Evolutionary conservation across 768 basidiomycete species (phyloP).

Genomic region (Naematelia aurantialba): DNA sequence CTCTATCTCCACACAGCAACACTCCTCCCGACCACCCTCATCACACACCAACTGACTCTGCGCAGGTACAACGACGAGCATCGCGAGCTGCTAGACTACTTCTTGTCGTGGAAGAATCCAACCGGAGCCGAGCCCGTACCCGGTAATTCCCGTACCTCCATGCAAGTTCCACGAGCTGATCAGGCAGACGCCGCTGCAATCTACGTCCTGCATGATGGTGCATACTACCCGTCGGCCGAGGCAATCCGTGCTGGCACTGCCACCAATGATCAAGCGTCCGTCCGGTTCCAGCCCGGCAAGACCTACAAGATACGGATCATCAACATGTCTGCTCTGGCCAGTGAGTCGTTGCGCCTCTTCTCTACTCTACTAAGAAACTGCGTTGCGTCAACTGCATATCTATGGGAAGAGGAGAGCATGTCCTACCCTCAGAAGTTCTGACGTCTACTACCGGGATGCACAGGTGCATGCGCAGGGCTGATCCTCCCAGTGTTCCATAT

Average conservation of each 20-base stretch:
- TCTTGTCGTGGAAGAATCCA: slow-evolving; percentile 67
- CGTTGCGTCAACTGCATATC: background rate
- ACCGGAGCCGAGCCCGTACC: slow-evolving; percentile 84
- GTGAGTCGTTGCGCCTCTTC: slow-evolving; percentile 25
- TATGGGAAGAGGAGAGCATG: too few relatives aligned
- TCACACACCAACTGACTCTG: background rate
- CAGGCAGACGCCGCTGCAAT: slow-evolving; percentile 70
- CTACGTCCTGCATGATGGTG: slow-evolving; percentile 72
- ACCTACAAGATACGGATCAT: slow-evolving; percentile 88
- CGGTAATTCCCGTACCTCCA: slow-evolving; percentile 51
- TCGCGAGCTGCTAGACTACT: slow-evolving; percentile 58
- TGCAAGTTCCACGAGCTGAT: background rate
- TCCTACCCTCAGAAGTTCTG: too few relatives aligned
- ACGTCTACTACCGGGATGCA: too few relatives aligned
- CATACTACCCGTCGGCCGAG: slow-evolving; percentile 62
- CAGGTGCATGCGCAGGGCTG: background rate
- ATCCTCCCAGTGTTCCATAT: slow-evolving; percentile 49
- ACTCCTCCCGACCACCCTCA: too few relatives aligned
- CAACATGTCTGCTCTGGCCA: slow-evolving; percentile 62
- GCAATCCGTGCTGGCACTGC: slow-evolving; percentile 55
- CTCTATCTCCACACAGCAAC: too few relatives aligned
- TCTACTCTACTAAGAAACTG: background rate
- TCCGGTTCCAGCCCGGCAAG: slow-evolving; percentile 79
- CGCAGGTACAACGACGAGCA: slow-evolving; percentile 70
- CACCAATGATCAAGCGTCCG: slow-evolving; percentile 76